Percentiles rank a stretch among this genome's conserved stretches.
Conservation (phyloP, 495 filamentous ascomycete species). For the Hypoxylon cercidicola region DNA sequence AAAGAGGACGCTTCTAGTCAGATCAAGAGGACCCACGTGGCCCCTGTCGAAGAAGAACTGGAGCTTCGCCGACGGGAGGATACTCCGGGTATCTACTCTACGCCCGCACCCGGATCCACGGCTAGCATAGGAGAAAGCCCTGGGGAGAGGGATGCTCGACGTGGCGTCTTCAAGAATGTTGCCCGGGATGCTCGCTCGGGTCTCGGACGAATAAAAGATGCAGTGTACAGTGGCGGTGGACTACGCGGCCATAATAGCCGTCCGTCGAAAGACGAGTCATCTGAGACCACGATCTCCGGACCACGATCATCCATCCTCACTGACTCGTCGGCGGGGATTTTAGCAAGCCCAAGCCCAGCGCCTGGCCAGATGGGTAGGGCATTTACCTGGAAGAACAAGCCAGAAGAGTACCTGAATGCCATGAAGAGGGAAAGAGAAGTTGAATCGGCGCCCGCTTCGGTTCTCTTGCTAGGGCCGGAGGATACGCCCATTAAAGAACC, state of each 20-base stretch:
- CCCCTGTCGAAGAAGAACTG: slow-evolving; percentile 58
- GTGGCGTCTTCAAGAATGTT: slow-evolving; percentile 79
- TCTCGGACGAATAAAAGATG: slow-evolving; percentile 84
- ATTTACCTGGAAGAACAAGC: slow-evolving; percentile 67
- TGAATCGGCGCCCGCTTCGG: slow-evolving; percentile 36
- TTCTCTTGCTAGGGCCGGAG: slow-evolving; percentile 17
- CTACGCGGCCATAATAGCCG: slow-evolving; percentile 59
- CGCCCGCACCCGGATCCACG: slow-evolving; percentile 52
- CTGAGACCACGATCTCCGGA: slow-evolving; percentile 48
- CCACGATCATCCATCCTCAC: slow-evolving; percentile 52
- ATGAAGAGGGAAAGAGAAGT: slow-evolving; percentile 47
- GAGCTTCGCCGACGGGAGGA: slow-evolving; percentile 57
- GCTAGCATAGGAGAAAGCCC: slow-evolving; percentile 55
- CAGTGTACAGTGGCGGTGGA: slow-evolving; percentile 67
- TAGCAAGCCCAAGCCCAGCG: slow-evolving; percentile 29
- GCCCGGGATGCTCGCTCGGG: slow-evolving; percentile 86
- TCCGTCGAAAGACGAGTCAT: slow-evolving; percentile 58
- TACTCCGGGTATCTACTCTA: slow-evolving; percentile 47
- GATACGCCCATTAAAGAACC: slow-evolving; percentile 27
- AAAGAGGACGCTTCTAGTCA: slow-evolving; percentile 65
- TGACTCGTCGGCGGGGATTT: slow-evolving; percentile 44
- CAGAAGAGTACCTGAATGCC: slow-evolving; percentile 61
- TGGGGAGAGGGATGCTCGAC: slow-evolving; percentile 74
- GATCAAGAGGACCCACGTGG: slow-evolving; percentile 61
- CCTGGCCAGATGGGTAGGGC: slow-evolving; percentile 50